Percentiles rank a stretch among this genome's conserved stretches.
Evolutionary conservation across 2,329 filamentous ascomycete genomes (phyloP).

Genomic region (Exophiala calicioides): DNA sequence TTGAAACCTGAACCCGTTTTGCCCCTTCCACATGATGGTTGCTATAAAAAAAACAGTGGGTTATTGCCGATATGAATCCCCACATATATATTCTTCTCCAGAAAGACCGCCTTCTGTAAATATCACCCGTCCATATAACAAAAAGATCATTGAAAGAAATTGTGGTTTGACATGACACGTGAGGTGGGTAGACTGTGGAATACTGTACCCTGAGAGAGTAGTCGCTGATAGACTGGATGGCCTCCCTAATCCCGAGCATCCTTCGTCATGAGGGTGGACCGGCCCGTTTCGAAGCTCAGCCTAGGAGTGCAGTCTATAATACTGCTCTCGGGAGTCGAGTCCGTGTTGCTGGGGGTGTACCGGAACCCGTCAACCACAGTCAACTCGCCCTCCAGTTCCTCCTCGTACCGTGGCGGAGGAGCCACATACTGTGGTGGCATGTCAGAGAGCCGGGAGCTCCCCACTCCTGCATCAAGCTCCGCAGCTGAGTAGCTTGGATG

Average conservation of each 20-base stretch:
- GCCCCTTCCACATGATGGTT: too few species aligned
- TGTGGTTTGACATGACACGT: neutral
- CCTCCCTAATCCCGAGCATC: constrained; percentile 9
- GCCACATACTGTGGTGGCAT: constrained; percentile 30
- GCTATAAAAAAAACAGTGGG: neutral
- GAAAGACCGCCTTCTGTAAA: neutral
- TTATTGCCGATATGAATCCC: too few species aligned
- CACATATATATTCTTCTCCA: neutral
- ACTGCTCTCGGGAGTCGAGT: constrained; percentile 42
- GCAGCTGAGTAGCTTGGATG: constrained; percentile 13
- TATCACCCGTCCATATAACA: neutral
- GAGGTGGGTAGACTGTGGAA: neutral
- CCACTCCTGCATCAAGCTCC: constrained; percentile 25
- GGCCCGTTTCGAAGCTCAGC: constrained; percentile 42
- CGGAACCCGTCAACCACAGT: constrained; percentile 47
- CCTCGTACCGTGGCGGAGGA: constrained; percentile 46
- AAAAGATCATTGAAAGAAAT: neutral
- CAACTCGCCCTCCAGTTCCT: constrained; percentile 40
- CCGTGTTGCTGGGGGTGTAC: constrained; percentile 37
- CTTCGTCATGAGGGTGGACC: constrained; percentile 25
- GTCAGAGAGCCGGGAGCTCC: constrained; percentile 22
- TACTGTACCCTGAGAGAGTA: neutral
- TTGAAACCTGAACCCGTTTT: neutral
- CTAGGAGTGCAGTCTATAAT: constrained; percentile 44
- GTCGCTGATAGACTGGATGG: neutral